Conservation (phyloP, 345 rosid genomes). For the Garcia nutans region DNA sequence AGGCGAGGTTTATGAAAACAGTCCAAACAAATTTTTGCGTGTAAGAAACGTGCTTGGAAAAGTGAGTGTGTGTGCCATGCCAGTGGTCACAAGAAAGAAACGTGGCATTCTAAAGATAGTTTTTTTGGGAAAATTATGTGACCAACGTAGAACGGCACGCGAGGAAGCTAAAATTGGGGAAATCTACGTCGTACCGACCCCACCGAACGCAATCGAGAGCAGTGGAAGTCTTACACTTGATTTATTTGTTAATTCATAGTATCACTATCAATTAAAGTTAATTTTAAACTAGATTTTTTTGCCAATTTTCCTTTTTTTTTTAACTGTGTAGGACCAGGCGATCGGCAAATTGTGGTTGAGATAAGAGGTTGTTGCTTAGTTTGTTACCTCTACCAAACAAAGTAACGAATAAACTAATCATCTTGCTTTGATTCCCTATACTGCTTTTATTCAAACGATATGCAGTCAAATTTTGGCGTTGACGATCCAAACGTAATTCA, state of each 20-base stretch:
- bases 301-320: no score
- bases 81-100: background rate
- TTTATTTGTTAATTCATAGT: no score
- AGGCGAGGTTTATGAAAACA: background rate
- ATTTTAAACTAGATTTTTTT: no score
- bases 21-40: background rate
- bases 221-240: background rate
- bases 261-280: no score
- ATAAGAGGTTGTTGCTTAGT: no score
- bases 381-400: no score
- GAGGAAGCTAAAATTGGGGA: background rate
- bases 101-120: conserved; percentile 15
- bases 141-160: conserved; percentile 3
- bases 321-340: no score
- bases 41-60: background rate
- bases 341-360: no score
- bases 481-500: background rate
- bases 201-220: background rate
- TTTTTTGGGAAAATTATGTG: conserved; percentile 10
- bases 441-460: no score
- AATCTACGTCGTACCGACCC: background rate
- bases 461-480: background rate
- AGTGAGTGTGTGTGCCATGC: background rate
- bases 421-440: no score
- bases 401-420: no score